Evolutionary conservation across 2,329 filamentous ascomycete genomes (phyloP).

Genomic region (Nigrospora osmanthi): DNA sequence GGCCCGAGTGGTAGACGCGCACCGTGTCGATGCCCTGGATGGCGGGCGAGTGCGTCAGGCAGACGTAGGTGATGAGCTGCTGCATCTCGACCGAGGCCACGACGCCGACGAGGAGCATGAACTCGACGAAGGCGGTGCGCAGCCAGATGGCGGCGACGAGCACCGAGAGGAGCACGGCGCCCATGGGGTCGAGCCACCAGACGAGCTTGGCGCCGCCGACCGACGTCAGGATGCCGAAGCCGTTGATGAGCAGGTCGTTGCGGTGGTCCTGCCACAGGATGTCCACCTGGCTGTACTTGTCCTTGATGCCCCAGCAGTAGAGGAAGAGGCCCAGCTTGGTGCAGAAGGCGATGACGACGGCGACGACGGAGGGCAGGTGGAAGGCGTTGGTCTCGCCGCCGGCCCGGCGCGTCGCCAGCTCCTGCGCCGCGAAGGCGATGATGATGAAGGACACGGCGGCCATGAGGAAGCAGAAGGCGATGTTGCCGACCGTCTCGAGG

Average conservation of each 20-base stretch:
- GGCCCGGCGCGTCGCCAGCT: conserved; percentile 47
- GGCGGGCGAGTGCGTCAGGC: conserved; percentile 78
- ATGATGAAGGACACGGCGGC: conserved; percentile 84
- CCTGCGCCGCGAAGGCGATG: conserved; percentile 75
- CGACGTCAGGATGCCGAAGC: conserved; percentile 82
- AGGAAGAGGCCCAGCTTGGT: conserved; percentile 81
- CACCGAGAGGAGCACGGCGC: conserved; percentile 75
- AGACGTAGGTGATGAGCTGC: conserved; percentile 93
- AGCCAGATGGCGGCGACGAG: conserved; percentile 78
- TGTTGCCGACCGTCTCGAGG: conserved; percentile 92
- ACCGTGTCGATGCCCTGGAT: conserved; percentile 92
- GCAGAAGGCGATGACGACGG: conserved; percentile 72
- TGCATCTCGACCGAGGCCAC: conserved; percentile 78
- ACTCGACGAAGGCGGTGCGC: conserved; percentile 79
- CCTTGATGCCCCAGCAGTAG: conserved; percentile 86
- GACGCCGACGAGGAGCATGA: conserved; percentile 84
- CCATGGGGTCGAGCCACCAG: conserved; percentile 95
- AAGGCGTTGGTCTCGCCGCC: conserved; percentile 52
- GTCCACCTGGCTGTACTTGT: conserved; percentile 84
- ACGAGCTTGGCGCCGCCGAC: conserved; percentile 81
- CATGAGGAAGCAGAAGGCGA: conserved; percentile 96
- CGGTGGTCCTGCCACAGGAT: conserved; percentile 97
- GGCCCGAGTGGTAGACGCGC: conserved; percentile 83
- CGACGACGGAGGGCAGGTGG: conserved; percentile 75
- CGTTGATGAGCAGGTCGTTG: conserved; percentile 96